phyloP scores from a whole-genome alignment of 148 eudicot species.

The Polygonum aviculare region DNA sequence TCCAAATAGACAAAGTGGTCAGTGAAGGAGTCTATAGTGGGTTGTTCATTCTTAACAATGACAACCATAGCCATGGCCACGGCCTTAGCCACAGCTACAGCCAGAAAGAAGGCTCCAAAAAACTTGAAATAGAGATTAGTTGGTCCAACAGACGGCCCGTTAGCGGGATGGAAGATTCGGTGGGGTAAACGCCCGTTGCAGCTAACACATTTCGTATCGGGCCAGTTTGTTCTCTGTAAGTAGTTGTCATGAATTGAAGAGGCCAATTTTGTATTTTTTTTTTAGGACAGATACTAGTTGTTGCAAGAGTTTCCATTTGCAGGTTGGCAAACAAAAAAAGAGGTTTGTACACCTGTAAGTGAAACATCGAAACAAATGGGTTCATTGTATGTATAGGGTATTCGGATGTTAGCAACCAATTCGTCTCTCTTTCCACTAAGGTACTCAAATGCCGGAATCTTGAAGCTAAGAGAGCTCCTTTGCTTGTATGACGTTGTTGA shows the following conservation, averaged over 20 bases:
- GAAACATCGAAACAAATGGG: background rate
- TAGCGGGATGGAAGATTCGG: constrained; percentile 25
- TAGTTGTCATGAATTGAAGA: constrained; percentile 12
- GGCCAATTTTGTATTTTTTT: constrained; percentile 24
- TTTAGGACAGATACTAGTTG: constrained; percentile 5
- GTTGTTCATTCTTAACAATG: constrained; percentile 55
- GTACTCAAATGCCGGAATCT: background rate
- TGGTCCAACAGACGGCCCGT: constrained; percentile 61
- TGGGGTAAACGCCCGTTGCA: background rate
- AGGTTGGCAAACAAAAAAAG: background rate
- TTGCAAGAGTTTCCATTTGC: background rate
- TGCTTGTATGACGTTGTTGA: background rate
- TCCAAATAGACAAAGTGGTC: constrained; percentile 85
- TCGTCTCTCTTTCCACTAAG: background rate
- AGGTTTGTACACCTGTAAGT: background rate
- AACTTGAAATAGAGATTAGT: constrained; percentile 67
- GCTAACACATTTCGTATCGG: background rate
- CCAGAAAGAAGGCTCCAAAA: constrained; percentile 50
- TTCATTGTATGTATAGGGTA: background rate
- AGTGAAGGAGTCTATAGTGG: constrained; percentile 72
- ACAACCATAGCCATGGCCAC: constrained; percentile 24
- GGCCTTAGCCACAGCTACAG: background rate
- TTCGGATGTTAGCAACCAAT: background rate
- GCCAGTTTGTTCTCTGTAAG: constrained; percentile 13
- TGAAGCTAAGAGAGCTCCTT: constrained; percentile 1